Evolutionary conservation across 2,329 filamentous ascomycete species (phyloP).

Genomic region (Claviceps fusiformis): DNA sequence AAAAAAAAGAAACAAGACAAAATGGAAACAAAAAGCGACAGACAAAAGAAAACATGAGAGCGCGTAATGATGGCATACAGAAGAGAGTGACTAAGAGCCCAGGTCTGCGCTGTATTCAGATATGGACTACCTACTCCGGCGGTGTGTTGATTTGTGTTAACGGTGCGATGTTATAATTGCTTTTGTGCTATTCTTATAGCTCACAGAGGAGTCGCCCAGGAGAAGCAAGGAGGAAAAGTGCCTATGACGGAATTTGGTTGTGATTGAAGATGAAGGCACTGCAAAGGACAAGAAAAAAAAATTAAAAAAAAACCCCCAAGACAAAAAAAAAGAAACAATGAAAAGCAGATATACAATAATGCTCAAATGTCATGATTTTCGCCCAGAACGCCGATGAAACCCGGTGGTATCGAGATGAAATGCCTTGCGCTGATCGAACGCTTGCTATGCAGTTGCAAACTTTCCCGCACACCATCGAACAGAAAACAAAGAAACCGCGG

Average conservation of each 20-base stretch:
- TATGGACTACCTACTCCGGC: no score
- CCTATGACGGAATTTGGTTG: neutral
- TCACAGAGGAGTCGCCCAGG: neutral
- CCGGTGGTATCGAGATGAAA: constrained; percentile 32
- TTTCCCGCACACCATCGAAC: constrained; percentile 15
- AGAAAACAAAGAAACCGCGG: constrained; percentile 13
- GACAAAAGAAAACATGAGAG: no score
- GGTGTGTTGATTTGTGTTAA: neutral
- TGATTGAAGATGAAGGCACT: constrained; percentile 1
- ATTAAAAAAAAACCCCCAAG: no score
- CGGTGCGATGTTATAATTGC: neutral
- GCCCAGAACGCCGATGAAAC: constrained; percentile 15
- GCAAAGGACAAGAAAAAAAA: neutral
- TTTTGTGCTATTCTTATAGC: neutral
- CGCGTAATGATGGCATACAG: no score
- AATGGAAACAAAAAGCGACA: no score
- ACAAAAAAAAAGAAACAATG: constrained; percentile 3
- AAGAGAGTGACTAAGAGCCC: no score
- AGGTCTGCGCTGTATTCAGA: no score
- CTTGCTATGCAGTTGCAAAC: constrained; percentile 27
- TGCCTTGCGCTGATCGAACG: constrained; percentile 27
- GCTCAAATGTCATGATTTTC: constrained; percentile 11
- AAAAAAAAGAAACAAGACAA: no score
- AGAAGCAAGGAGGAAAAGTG: neutral
- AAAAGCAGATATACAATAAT: constrained; percentile 3